Conservation (phyloP, 2,329 filamentous ascomycete genomes). For the Aspergillus proliferans region DNA sequence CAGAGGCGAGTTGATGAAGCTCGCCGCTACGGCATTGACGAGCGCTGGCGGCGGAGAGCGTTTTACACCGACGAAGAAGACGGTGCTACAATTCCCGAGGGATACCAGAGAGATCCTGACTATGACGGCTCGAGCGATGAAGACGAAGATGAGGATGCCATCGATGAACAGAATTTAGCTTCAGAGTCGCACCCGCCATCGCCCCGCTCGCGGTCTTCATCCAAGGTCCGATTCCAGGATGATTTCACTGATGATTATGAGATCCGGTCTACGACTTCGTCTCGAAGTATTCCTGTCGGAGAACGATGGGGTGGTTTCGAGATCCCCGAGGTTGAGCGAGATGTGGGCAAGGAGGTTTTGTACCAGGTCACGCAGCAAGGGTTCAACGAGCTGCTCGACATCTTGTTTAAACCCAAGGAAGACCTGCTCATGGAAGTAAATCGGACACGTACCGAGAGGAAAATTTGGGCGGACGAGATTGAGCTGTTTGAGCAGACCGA, state of each 20-base stretch:
- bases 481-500: constrained; percentile 29
- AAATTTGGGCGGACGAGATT: constrained; percentile 45
- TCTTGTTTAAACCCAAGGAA: constrained; percentile 76
- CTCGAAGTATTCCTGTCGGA: constrained; percentile 57
- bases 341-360: constrained; percentile 79
- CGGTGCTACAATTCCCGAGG: constrained; percentile 58
- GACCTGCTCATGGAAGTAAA: constrained; percentile 64
- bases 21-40: constrained; percentile 47
- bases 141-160: constrained; percentile 43
- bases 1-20: constrained; percentile 31
- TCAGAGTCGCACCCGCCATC: constrained; percentile 37
- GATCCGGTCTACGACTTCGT: constrained; percentile 65
- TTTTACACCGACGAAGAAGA: constrained; percentile 87
- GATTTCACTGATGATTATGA: constrained; percentile 62
- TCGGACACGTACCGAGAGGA: constrained; percentile 56
- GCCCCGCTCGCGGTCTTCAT: constrained; percentile 64
- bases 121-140: constrained; percentile 44
- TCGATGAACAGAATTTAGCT: constrained; percentile 15
- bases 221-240: constrained; percentile 71
- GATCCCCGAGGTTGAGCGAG: constrained; percentile 71
- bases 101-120: constrained; percentile 46
- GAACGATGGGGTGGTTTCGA: constrained; percentile 74
- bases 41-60: constrained; percentile 68
- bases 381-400: constrained; percentile 85
- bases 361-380: constrained; percentile 89